Evolutionary conservation across 768 basidiomycete genomes (phyloP).

Genomic region (Cystofilobasidium ferigula): DNA sequence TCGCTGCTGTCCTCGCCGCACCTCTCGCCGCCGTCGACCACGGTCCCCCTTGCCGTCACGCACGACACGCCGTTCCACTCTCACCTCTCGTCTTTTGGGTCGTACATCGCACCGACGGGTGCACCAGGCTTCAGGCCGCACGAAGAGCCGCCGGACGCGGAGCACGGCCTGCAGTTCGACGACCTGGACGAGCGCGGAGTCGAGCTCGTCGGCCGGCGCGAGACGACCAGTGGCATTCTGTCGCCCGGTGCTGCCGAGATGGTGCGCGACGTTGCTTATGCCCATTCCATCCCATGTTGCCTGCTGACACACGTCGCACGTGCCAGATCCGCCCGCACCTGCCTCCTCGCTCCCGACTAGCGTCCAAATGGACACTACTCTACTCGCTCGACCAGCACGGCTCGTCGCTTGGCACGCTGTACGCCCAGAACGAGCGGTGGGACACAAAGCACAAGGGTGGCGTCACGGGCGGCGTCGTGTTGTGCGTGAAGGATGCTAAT

Average conservation of each 20-base stretch:
- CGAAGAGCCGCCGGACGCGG: conserved; percentile 58
- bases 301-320: neutral
- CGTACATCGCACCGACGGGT: conserved; percentile 44
- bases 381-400: conserved; percentile 94
- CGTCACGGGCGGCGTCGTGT: conserved; percentile 45
- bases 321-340: conserved; percentile 61
- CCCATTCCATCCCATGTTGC: neutral
- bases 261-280: conserved; percentile 8
- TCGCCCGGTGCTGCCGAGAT: conserved; percentile 26
- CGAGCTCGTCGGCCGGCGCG: conserved; percentile 16
- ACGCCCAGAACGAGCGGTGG: conserved; percentile 40
- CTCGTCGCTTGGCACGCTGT: conserved; percentile 80
- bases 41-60: conserved; percentile 12
- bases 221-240: conserved; percentile 22
- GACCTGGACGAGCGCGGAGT: conserved; percentile 36
- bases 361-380: conserved; percentile 61
- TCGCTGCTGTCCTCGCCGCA: conserved; percentile 1
- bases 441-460: conserved; percentile 27
- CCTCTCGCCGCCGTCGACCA: conserved; percentile 41
- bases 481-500: conserved; percentile 56
- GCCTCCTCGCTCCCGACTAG: conserved; percentile 61
- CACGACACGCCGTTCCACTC: conserved; percentile 45
- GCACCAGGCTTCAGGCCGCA: conserved; percentile 64
- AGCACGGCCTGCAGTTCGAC: conserved; percentile 43
- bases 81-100: conserved; percentile 35